Base-by-base conservation (phyloP, 2,329 filamentous ascomycete species). In the Madurella fahalii region DNA sequence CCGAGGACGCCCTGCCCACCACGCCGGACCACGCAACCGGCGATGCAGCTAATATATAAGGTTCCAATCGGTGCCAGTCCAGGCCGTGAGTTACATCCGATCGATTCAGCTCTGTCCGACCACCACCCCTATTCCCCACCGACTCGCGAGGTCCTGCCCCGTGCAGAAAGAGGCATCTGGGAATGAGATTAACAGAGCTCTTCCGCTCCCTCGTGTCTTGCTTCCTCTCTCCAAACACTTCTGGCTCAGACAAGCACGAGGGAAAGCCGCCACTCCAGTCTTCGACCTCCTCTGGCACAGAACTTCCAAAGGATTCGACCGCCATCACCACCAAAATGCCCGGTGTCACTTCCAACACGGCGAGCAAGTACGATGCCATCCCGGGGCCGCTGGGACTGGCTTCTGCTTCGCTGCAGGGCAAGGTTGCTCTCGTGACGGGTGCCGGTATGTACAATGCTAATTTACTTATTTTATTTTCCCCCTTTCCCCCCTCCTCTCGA, bases 381-480 rank as follows among this genome's bases (percentile, higher is more conserved):
- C 68, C 68, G 5, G 68, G 68, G 17, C 68, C 68, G 2, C 62
- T 69, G 4, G 68, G 68, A 12, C 58, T 66, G 48, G 57, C 52
- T 5, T 58, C 67, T 9, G 66, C 66, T 42, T 66, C 67, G 40
- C 65, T 71, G 37, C 59, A 66, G 30, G 68, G 68, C 60, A 70
- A 71, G 55, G 63, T 70, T 13, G 69, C 69, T 17, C 63, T 71
- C 11, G 68, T 72, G 7, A 72, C 69, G 2, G 71, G 71, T 17
- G 64, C 66, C 45, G 66, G 66, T 66, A 63, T 13, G 64, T 64
- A 18, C 40, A 20, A 16, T 18, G 16, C 16, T 18, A 4, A 16
- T 9, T 20, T 31, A 43, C 15, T 34, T 49, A n/a, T 18, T 40
- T 32, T 13, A 44, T 17, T n/a, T 30, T 11, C 16, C 18, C 2